phyloP scores from a whole-genome alignment of 1,284 basidiomycete species.

The Cystobasidium slooffiae region DNA sequence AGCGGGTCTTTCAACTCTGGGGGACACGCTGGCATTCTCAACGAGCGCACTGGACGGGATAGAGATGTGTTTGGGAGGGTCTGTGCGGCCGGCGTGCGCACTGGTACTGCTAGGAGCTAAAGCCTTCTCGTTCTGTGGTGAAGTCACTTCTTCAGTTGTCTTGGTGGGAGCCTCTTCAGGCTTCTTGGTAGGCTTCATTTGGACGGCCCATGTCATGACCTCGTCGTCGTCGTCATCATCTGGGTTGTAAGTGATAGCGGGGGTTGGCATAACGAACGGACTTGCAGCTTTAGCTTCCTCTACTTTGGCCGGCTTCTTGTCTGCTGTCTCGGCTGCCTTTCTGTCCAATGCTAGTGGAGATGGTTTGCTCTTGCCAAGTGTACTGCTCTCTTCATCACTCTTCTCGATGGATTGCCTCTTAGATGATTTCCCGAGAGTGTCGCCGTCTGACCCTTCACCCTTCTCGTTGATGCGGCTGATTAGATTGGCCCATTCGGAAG shows the following conservation, averaged over 20 bases:
- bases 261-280: conserved; percentile 19
- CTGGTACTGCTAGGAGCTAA: neutral
- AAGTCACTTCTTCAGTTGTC: neutral
- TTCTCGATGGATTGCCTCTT: conserved; percentile 15
- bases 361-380: conserved; percentile 24
- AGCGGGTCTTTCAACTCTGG: conserved; percentile 25
- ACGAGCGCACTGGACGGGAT: neutral
- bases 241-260: conserved; percentile 28
- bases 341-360: neutral
- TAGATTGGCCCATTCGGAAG: conserved; percentile 32
- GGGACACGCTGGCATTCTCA: conserved; percentile 8
- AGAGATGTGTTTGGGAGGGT: conserved; percentile 1
- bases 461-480: conserved; percentile 8
- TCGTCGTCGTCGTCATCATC: conserved; percentile 44
- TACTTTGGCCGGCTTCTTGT: neutral
- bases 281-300: neutral
- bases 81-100: neutral
- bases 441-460: conserved; percentile 1
- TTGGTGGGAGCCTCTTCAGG: neutral
- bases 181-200: conserved; percentile 40
- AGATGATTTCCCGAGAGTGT: conserved; percentile 12
- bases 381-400: conserved; percentile 39
- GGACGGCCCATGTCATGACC: conserved; percentile 44
- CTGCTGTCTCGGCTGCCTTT: neutral
- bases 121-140: neutral